Percentiles rank a stretch among this genome's conserved stretches.
phyloP scores from a whole-genome alignment of 345 rosid species.

The Heritiera littoralis region DNA sequence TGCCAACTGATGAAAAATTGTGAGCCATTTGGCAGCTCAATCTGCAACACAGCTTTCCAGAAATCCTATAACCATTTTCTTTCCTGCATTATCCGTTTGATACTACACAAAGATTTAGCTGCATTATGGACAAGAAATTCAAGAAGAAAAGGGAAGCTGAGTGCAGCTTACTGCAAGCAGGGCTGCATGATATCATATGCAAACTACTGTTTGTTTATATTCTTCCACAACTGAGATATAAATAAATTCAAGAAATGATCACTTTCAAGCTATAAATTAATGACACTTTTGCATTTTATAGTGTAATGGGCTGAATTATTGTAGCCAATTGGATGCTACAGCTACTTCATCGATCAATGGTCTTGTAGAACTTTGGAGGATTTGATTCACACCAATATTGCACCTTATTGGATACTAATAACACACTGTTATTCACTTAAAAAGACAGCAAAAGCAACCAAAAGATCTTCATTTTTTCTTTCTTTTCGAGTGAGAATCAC shows the following conservation, averaged over 20 bases:
- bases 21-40: not conserved
- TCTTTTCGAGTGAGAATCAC: no score
- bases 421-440: not conserved
- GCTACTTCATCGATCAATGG: conserved; percentile 8
- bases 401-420: not conserved
- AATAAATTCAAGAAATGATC: not conserved
- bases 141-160: not conserved
- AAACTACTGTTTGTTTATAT: not conserved
- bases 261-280: not conserved
- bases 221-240: not conserved
- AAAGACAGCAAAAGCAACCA: not conserved
- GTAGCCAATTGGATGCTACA: conserved; percentile 14
- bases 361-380: conserved; percentile 4
- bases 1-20: not conserved
- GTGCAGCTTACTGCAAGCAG: not conserved
- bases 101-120: not conserved
- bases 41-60: not conserved
- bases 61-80: not conserved
- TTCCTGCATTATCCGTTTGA: not conserved
- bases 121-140: no score
- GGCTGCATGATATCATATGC: not conserved
- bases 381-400: not conserved
- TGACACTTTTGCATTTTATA: not conserved
- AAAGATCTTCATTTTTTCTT: not conserved
- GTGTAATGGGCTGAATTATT: not conserved